A percentile compares a stretch with the other conserved stretches of the same genome.
Evolutionary conservation across 2,329 filamentous ascomycete genomes (phyloP).

Genomic region (Rugonectria rugulosa): DNA sequence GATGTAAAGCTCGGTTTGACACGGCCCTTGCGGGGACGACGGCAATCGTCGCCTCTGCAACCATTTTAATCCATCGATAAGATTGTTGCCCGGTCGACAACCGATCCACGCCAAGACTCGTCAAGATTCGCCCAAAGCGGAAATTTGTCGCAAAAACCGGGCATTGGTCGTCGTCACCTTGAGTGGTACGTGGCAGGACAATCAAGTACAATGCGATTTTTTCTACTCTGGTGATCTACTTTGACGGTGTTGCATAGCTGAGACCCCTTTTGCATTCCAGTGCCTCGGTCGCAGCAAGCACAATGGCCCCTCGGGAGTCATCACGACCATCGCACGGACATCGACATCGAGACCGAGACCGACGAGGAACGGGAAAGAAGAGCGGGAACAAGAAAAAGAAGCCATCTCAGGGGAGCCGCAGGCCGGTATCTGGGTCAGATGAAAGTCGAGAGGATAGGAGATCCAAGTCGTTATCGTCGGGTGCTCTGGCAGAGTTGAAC

Average conservation of each 20-base stretch:
- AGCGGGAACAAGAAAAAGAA: slow-evolving; percentile 48
- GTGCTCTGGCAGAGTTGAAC: slow-evolving; percentile 72
- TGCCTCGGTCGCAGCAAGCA: slow-evolving; percentile 25
- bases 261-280: slow-evolving; percentile 37
- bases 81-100: slow-evolving; percentile 54
- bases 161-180: slow-evolving; percentile 24
- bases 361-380: slow-evolving; percentile 41
- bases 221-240: not conserved
- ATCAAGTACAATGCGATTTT: slow-evolving; percentile 8
- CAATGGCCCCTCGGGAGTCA: slow-evolving; percentile 48
- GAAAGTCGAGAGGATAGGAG: slow-evolving; percentile 40
- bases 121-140: slow-evolving; percentile 34
- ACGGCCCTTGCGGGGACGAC: slow-evolving; percentile 45
- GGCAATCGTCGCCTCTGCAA: slow-evolving; percentile 36
- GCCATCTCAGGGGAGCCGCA: slow-evolving; percentile 41
- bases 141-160: slow-evolving; percentile 28
- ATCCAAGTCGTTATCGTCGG: slow-evolving; percentile 51
- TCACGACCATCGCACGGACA: slow-evolving; percentile 42
- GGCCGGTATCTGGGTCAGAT: slow-evolving; percentile 45
- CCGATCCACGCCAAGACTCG: slow-evolving; percentile 20
- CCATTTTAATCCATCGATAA: slow-evolving; percentile 35
- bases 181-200: slow-evolving; percentile 3
- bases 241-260: slow-evolving; percentile 16
- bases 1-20: slow-evolving; percentile 48
- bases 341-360: slow-evolving; percentile 30